Evolutionary conservation across 306 rosid species (phyloP), one percentile per base, ranked within the genome.

Genomic region (Ziziphus jujuba): DNA sequence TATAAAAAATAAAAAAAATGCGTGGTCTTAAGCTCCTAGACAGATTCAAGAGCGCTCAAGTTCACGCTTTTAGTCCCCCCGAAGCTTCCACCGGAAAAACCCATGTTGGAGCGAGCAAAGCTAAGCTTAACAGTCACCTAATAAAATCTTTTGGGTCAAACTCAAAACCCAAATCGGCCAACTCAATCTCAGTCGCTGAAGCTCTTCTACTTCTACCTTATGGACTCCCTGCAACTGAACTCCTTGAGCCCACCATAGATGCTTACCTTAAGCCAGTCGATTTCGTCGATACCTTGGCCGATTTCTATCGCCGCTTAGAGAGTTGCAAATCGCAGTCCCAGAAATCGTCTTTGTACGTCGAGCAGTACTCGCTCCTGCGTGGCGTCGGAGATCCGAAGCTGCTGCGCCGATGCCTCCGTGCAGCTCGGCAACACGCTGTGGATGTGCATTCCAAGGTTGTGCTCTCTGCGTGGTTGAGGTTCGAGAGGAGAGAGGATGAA

Each of bases 401-500:
- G 9, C 89, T 91, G 2, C 72, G 97, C 31, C 82, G 87, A 25
- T 82, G 90, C 55, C 90, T 91, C 57, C 73, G 85, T 14, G 74
- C 79, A 7, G 90, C 95, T 9, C 69, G 86, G 0, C 84, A 80
- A 52, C 72, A 91, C 67, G 87, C 95, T 8, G 84, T 47, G 31
- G 97, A 84, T 75, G 84, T 77, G 23, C 74, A 71, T 51, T 70
- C 90, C 5, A 91, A 87, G 87, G 84, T 88, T 77, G 92, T 91
- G 53, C 74, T 82, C 6, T 85, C 95, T 9, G 89, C 97, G 1
- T 91, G 97, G 97, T 77, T 87, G 59, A 64, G 89, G 36, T 82
- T 67, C 68, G 95, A 87, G 79, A 84, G 90, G 79, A 87, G 97
- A 53, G 95, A 88, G 70, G 92, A 84, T 76, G 97, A 91, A 75